A percentile compares a stretch with the other conserved stretches of the same genome.
These are phyloP conservation scores for Diaporthe destruens DNA, from an alignment of 2,329 filamentous ascomycete genomes.

Conservation along the genomic window DNA sequence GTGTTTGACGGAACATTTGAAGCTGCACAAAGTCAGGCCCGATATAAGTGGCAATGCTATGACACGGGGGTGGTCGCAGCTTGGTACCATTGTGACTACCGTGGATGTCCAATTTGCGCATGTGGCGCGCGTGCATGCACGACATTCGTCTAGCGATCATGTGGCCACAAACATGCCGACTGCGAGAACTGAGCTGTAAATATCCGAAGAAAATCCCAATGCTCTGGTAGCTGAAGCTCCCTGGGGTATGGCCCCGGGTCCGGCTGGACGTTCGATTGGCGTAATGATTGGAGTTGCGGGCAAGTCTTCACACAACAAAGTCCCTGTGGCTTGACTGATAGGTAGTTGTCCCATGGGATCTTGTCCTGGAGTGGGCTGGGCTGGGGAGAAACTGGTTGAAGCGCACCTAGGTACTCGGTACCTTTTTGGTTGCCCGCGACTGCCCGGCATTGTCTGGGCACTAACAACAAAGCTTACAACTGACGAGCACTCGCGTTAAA, in stretches of 20 bases:
- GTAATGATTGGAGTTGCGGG: too few relatives aligned
- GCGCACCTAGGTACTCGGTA: too few relatives aligned
- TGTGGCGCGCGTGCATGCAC: slow-evolving; percentile 20
- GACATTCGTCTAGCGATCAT: slow-evolving; percentile 8
- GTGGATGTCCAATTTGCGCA: slow-evolving; percentile 1
- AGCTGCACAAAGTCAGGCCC: neutral
- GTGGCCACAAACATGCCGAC: neutral
- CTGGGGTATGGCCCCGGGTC: neutral
- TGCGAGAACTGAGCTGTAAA: neutral
- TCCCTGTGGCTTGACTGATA: too few relatives aligned
- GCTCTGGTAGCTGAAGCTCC: neutral
- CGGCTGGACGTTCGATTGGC: neutral
- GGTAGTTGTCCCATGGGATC: too few relatives aligned
- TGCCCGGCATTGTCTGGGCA: neutral
- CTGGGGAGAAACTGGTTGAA: neutral
- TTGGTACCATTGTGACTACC: neutral
- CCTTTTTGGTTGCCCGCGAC: neutral
- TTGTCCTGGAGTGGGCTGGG: too few relatives aligned
- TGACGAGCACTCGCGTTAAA: neutral
- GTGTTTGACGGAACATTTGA: neutral
- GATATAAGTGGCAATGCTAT: neutral
- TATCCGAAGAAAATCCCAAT: neutral
- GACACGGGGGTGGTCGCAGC: neutral
- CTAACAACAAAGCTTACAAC: neutral
- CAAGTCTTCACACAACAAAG: too few relatives aligned